phyloP scores from a whole-genome alignment of 805 yeast species.

The Candida qinlingensis region DNA sequence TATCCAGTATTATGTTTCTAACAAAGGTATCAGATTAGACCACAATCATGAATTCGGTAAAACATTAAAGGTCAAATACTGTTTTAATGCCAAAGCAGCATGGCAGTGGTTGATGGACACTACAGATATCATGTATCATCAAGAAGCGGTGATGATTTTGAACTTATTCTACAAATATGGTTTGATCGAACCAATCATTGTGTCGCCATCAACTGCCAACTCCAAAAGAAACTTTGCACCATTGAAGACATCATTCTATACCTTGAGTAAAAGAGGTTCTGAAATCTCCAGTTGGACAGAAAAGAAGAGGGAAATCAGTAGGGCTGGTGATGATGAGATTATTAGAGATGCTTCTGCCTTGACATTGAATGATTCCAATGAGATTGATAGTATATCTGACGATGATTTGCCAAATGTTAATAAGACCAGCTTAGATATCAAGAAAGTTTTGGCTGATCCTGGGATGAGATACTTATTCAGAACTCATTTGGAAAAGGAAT shows the following conservation, averaged over 20 bases:
- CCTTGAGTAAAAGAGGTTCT: conserved; percentile 38
- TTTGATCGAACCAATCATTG: conserved; percentile 40
- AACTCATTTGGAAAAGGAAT: conserved; percentile 55
- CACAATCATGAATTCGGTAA: conserved; percentile 33
- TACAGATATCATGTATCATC: conserved; percentile 55
- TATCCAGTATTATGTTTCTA: conserved; percentile 69
- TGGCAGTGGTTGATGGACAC: conserved; percentile 91
- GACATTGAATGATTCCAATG: conserved; percentile 16
- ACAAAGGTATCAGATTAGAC: conserved; percentile 59
- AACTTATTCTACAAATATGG: conserved; percentile 42
- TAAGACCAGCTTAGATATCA: conserved; percentile 15
- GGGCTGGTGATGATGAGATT: conserved; percentile 17
- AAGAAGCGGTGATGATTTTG: conserved; percentile 51
- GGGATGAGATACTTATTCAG: conserved; percentile 67
- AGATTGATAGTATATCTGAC: conserved; percentile 12
- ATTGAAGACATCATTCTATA: conserved; percentile 37
- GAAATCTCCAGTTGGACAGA: conserved; percentile 32
- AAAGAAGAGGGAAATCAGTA: conserved; percentile 4
- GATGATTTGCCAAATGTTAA: conserved; percentile 6
- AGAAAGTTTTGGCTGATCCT: conserved; percentile 59
- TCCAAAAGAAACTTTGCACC: conserved; percentile 26
- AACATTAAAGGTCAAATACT: conserved; percentile 31
- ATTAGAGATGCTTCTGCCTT: conserved; percentile 9
- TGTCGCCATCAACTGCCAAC: conserved; percentile 30
- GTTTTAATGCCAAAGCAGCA: conserved; percentile 69